These are phyloP conservation scores for Paspalum notatum DNA, from an alignment of 176 grass and related monocot genomes.

Conservation along the genomic window DNA sequence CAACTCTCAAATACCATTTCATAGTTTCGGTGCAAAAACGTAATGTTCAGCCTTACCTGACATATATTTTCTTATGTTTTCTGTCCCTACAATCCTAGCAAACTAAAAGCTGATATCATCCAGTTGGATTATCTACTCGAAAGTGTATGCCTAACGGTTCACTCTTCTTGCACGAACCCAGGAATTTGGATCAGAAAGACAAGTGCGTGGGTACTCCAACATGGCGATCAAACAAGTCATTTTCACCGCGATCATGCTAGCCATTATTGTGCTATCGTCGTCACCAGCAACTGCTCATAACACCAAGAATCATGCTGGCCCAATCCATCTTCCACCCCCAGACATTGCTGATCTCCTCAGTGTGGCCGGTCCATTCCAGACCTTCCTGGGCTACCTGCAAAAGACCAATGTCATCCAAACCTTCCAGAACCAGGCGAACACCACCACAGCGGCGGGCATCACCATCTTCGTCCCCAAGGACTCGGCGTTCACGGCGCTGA, in stretches of 20 bases:
- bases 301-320: slow-evolving; percentile 44
- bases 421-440: slow-evolving; percentile 82
- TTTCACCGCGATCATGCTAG: slow-evolving; percentile 42
- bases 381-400: slow-evolving; percentile 69
- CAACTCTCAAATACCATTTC: not conserved
- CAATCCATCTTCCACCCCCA: slow-evolving; percentile 46
- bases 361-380: slow-evolving; percentile 72
- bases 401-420: slow-evolving; percentile 69
- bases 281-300: slow-evolving; percentile 56
- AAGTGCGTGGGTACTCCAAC: not conserved
- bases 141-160: not conserved
- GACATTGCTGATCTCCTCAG: slow-evolving; percentile 71
- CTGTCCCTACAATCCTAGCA: not conserved
- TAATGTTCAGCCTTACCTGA: not conserved
- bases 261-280: slow-evolving; percentile 43
- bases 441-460: slow-evolving; percentile 64
- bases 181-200: slow-evolving; percentile 26
- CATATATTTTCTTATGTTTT: too few species aligned
- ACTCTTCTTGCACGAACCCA: slow-evolving; percentile 43
- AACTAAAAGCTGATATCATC: not conserved
- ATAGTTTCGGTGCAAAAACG: not conserved
- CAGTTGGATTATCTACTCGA: not conserved
- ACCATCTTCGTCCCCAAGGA: slow-evolving; percentile 79
- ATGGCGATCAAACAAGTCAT: slow-evolving; percentile 53
- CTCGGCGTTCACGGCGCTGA: too few species aligned